Conservation (phyloP, 306 rosid species). For the Heteromeles arbutifolia region DNA sequence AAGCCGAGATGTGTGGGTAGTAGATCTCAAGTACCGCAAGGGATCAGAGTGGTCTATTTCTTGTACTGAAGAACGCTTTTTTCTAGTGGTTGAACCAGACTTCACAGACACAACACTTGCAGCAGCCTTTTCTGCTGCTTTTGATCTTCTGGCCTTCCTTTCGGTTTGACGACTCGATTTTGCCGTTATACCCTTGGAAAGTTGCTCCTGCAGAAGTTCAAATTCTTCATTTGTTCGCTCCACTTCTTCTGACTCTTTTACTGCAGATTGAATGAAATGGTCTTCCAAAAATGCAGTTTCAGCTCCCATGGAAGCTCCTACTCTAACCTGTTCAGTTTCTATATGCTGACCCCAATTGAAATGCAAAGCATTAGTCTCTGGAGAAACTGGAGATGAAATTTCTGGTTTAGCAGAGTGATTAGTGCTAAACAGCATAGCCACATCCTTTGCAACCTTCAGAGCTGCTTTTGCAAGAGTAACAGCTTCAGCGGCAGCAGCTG, state of each 20-base stretch:
- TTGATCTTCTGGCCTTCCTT: constrained; percentile 74
- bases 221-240: constrained; percentile 60
- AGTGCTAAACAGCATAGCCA: constrained; percentile 44
- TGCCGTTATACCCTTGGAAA: constrained; percentile 47
- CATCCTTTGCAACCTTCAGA: constrained; percentile 75
- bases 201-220: constrained; percentile 42
- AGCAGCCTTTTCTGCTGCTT: constrained; percentile 76
- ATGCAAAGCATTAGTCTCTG: constrained; percentile 35
- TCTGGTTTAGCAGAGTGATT: constrained; percentile 24
- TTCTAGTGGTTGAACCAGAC: constrained; percentile 54
- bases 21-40: constrained; percentile 69
- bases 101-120: constrained; percentile 55
- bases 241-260: constrained; percentile 41
- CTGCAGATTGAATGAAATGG: constrained; percentile 11
- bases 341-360: constrained; percentile 50
- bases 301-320: constrained; percentile 31
- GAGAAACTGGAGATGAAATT: constrained; percentile 21
- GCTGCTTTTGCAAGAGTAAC: constrained; percentile 92
- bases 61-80: constrained; percentile 60
- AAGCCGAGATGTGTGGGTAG: constrained; percentile 59
- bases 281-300: constrained; percentile 34
- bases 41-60: constrained; percentile 83
- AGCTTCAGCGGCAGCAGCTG: constrained; percentile 92
- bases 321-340: constrained; percentile 38
- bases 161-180: constrained; percentile 81